Percentiles rank a stretch among this genome's conserved stretches.
Conservation (phyloP, 1,284 basidiomycete species). For the Stygiomarasmius scandens region DNA sequence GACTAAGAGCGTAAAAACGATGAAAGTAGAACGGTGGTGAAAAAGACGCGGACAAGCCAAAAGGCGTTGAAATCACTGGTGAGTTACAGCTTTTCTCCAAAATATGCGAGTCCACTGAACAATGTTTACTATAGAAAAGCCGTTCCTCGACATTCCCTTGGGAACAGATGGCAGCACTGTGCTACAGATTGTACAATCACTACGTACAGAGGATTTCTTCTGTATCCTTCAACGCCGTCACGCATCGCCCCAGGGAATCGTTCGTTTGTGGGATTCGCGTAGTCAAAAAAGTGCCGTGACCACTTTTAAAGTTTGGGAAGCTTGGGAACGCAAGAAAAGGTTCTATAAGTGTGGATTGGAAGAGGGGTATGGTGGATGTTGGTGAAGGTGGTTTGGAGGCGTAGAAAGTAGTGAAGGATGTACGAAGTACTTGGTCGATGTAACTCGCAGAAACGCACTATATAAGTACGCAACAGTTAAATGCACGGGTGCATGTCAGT, state of each 20-base stretch:
- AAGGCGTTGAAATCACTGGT: slow-evolving; percentile 75
- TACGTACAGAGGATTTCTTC: slow-evolving; percentile 61
- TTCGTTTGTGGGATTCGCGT: slow-evolving; percentile 87
- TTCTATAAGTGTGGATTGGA: slow-evolving; percentile 81
- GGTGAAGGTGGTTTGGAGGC: slow-evolving; percentile 85
- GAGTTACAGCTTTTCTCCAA: slow-evolving; percentile 27
- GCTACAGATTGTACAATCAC: slow-evolving; percentile 67
- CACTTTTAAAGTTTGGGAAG: slow-evolving; percentile 69
- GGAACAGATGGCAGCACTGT: slow-evolving; percentile 44
- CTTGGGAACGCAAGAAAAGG: slow-evolving; percentile 62
- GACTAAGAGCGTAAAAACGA: slow-evolving; percentile 55
- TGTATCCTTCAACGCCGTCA: slow-evolving; percentile 80
- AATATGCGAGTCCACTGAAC: neutral
- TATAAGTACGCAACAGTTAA: too few relatives aligned
- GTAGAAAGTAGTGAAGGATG: slow-evolving; percentile 60
- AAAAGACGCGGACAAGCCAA: slow-evolving; percentile 32
- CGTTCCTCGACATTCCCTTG: slow-evolving; percentile 64
- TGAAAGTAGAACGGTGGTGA: slow-evolving; percentile 39
- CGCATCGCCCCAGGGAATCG: slow-evolving; percentile 68
- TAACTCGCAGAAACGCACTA: too few relatives aligned
- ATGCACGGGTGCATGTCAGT: too few relatives aligned
- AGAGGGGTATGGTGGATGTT: slow-evolving; percentile 67
- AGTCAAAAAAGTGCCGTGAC: slow-evolving; percentile 66
- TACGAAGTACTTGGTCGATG: too few relatives aligned
- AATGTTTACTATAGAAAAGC: slow-evolving; percentile 54